Base-by-base conservation (phyloP, 805 yeast genomes). In the Saturnispora diversa region DNA sequence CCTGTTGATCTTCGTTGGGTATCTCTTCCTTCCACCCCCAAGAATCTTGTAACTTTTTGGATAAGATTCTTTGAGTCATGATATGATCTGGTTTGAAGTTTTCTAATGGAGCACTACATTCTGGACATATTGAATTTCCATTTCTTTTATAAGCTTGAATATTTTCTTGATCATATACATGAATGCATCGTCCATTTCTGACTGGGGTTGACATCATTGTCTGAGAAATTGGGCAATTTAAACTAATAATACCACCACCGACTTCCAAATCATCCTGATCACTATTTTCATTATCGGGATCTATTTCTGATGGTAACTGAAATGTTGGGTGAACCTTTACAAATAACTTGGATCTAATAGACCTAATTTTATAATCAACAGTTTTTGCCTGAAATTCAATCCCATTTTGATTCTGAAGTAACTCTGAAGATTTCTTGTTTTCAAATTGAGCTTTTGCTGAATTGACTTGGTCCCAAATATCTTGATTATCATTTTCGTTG, bases 201-300 rank as follows among this genome's bases (percentile, higher is more conserved):
- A 73, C 64, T 0, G 94, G 92, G 3, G 59, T 60, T 17, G 56
- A 63, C 55, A 73, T 80, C 31, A 63, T 55, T 39, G 68, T 63
- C 43, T 71, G 53, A 0, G 87, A 74, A 11, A 83, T 64, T 0
- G 90, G 90, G 54, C 88, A 86, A 20, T 65, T 69, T 43, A 84
- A 54, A 35, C 78, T 75, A n/a, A 84, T 63, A 27, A 62, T 72
- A 28, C 92, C 92, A 42, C 92, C 94, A 8, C 74, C 75, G 5
- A 83, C 70, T 17, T 80, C 90, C 17, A 78, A 84, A 28, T 73
- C 79, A 11, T 67, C 77, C 10, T 52, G 58, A 1, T 54, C 33
- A 15, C 22, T 60, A 6, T 58, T 66, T 12, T 65, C 70, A 8
- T 42, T n/a, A 20, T 20, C 17, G 3, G 42, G 42, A 22, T 39